Conservation (phyloP, 768 basidiomycete genomes). For the Scleroderma bovista region DNA sequence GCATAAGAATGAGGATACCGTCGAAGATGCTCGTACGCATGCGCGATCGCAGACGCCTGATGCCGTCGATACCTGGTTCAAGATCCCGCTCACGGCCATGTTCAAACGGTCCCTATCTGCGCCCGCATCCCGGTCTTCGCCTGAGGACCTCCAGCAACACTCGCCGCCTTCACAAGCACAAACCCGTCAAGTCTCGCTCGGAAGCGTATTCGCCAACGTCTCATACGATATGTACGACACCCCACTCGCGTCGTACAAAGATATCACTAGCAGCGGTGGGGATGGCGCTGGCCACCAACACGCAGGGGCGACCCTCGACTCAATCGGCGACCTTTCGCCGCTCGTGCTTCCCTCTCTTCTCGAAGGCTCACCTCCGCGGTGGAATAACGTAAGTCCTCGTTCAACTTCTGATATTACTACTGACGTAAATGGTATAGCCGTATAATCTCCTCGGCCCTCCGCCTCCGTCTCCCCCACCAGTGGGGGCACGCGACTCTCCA, state of each 20-base stretch:
- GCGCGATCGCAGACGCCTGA: constrained; percentile 26
- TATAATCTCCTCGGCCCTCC: constrained; percentile 30
- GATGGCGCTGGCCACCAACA: constrained; percentile 20
- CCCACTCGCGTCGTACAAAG: constrained; percentile 5
- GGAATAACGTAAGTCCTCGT: constrained; percentile 29
- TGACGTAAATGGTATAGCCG: constrained; percentile 20
- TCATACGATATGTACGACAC: constrained; percentile 26
- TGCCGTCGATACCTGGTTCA: constrained; percentile 29
- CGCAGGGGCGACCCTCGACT: constrained; percentile 13
- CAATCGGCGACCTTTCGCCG: constrained; percentile 24
- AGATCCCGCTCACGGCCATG: constrained; percentile 55
- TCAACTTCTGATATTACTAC: neutral
- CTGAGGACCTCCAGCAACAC: constrained; percentile 5
- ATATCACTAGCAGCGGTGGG: constrained; percentile 7
- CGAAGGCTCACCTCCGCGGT: constrained; percentile 24
- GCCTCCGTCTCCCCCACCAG: constrained; percentile 9
- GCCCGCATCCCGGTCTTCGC: constrained; percentile 34
- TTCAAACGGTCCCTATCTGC: constrained; percentile 61
- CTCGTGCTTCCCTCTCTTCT: constrained; percentile 27
- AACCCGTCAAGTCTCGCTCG: constrained; percentile 19
- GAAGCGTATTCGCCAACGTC: constrained; percentile 27
- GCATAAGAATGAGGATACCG: constrained; percentile 1
- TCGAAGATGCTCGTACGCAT: constrained; percentile 6
- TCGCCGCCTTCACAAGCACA: constrained; percentile 6
- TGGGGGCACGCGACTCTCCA: constrained; percentile 14